These are phyloP conservation scores for Penicillium robsamsonii DNA, from an alignment of 495 filamentous ascomycete species.

Conservation along the genomic window DNA sequence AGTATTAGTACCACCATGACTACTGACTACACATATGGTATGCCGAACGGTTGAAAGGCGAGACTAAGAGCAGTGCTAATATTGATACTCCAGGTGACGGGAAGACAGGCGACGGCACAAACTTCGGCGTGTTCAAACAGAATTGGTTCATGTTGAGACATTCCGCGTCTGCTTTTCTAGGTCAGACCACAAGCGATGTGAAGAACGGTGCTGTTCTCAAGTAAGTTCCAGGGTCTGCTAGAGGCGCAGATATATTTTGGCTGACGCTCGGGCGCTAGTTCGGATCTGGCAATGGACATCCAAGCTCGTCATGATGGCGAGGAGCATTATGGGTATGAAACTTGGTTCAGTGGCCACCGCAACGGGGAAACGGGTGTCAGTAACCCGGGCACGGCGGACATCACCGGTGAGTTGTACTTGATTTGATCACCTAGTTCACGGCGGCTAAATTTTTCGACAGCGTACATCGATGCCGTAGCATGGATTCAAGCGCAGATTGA, in stretches of 20 bases:
- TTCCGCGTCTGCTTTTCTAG: conserved; percentile 28
- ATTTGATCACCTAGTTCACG: background rate
- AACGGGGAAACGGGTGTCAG: conserved; percentile 25
- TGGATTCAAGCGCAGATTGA: conserved; percentile 35
- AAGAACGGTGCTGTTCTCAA: conserved; percentile 28
- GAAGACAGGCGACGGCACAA: conserved; percentile 30
- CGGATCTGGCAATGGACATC: conserved; percentile 26
- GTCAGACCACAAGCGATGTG: conserved; percentile 18
- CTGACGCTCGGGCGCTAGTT: conserved; percentile 11
- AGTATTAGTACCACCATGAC: conserved; percentile 30
- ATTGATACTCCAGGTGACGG: conserved; percentile 23
- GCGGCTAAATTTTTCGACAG: conserved; percentile 11
- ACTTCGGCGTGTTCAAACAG: conserved; percentile 40
- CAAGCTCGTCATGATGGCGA: conserved; percentile 29
- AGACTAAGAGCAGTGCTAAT: conserved; percentile 1
- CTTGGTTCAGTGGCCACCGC: conserved; percentile 30
- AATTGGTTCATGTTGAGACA: conserved; percentile 40
- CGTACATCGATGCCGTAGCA: conserved; percentile 23
- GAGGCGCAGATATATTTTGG: background rate
- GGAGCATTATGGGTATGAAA: conserved; percentile 25
- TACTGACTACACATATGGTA: conserved; percentile 38
- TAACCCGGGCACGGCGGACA: conserved; percentile 25
- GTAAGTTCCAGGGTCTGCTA: conserved; percentile 12
- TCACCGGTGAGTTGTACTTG: conserved; percentile 17
- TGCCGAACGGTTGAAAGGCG: background rate